Evolutionary conservation across 768 basidiomycete species (phyloP), one percentile per base, ranked within the genome.

Genomic region (Agaricus bisporus): DNA sequence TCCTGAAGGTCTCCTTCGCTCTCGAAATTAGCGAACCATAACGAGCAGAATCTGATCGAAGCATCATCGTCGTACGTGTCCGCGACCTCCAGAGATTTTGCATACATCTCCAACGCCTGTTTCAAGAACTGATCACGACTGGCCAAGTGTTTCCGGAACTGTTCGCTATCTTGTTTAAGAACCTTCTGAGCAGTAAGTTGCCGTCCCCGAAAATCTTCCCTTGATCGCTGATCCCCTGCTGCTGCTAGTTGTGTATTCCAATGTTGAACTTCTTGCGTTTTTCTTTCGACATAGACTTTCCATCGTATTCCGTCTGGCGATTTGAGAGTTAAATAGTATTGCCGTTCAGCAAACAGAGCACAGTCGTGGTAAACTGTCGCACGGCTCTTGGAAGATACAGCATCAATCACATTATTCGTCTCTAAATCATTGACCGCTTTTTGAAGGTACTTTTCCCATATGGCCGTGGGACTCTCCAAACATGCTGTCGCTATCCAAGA

Each of bases 1-100:
- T 47, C 63, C 52, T 69, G 71, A 6, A 76, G 59, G 14, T 78
- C 78, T 20, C 81, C 66, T 42, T 69, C 42, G 64, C 84, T 78
- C 39, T 87, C 81, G 58, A 93, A 88, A 61, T 93, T 91, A 1
- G 87, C 81, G 57, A 98, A 84, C 97, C 95, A 98, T 2, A 98
- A 76, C 1, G 95, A 94, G 59, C 83, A 86, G 26, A 99, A 74
- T 10, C 91, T 83, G 49, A 93, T 88, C 3, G 86, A 74, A 0
- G 81, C 83, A 49, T 88, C 83, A 51, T 85, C 83, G 63, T 98
- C 91, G 57, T 82, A 86, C 0, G 68, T 68, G 60, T 92, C 85
- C 0, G 89, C 88, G 0, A 76, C 65, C 26, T 78, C 70, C 37
- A 99, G 75, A 56, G 86, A 86, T 15, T 74, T 78, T 2, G 92